Evolutionary conservation across 495 filamentous ascomycete species (phyloP).

Genomic region (Lentithecium fluviatile): DNA sequence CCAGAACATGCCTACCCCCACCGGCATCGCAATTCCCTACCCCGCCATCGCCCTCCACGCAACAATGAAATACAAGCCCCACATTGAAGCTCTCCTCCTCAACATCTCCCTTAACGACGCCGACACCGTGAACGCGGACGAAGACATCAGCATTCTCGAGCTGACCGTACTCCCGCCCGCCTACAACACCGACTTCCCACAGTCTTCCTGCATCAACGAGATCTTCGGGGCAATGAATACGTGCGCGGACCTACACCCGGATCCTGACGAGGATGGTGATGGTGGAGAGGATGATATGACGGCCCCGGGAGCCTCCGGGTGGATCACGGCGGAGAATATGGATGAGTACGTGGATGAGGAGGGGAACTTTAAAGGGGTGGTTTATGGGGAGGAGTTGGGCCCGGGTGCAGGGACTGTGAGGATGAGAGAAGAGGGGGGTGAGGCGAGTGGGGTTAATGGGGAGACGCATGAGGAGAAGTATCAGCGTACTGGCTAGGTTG

Average conservation of each 20-base stretch:
- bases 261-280: constrained; percentile 56
- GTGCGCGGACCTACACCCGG: constrained; percentile 88
- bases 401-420: constrained; percentile 60
- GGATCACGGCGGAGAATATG: constrained; percentile 97
- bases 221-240: constrained; percentile 79
- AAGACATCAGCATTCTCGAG: constrained; percentile 67
- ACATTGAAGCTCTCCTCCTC: constrained; percentile 69
- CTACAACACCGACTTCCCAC: constrained; percentile 33
- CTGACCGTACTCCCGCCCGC: constrained; percentile 67
- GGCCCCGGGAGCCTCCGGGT: constrained; percentile 81
- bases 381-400: constrained; percentile 46
- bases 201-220: constrained; percentile 46
- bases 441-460: constrained; percentile 16
- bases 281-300: constrained; percentile 55
- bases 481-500: constrained; percentile 9
- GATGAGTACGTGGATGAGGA: constrained; percentile 70
- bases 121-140: constrained; percentile 49
- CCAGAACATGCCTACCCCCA: constrained; percentile 44
- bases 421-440: constrained; percentile 46
- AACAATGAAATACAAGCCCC: constrained; percentile 60
- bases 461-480: constrained; percentile 15
- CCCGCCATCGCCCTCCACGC: constrained; percentile 86
- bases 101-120: constrained; percentile 65
- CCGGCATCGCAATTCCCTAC: constrained; percentile 80
- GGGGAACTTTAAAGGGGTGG: constrained; percentile 55